Evolutionary conservation across 2,329 filamentous ascomycete species (phyloP).

Genomic region (Diplodia sapinea): DNA sequence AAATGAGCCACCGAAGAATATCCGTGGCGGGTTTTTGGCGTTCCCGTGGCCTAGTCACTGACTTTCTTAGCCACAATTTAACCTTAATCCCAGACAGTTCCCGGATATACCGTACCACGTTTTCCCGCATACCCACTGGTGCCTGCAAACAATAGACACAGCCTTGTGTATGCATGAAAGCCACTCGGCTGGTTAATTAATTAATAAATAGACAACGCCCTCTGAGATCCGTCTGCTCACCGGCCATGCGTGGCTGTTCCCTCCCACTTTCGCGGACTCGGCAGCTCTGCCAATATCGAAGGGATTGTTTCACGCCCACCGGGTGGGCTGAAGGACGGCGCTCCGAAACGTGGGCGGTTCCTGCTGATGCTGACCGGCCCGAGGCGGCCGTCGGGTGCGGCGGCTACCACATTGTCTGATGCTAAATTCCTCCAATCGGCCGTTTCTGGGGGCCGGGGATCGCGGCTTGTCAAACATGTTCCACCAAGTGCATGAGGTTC

Average conservation of each 20-base stretch:
- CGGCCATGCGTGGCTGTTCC: background rate
- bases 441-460: background rate
- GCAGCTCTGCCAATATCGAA: background rate
- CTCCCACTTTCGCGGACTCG: background rate
- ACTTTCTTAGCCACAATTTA: conserved; percentile 21
- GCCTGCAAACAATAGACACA: background rate
- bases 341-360: background rate
- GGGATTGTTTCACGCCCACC: conserved; percentile 20
- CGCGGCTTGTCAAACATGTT: conserved; percentile 11
- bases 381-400: conserved; percentile 23
- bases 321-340: conserved; percentile 15
- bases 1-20: too few relatives aligned
- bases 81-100: conserved; percentile 7
- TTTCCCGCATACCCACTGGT: conserved; percentile 3
- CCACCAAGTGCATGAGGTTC: conserved; percentile 25
- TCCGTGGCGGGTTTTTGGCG: too few relatives aligned
- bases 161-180: background rate
- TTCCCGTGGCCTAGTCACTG: background rate
- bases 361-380: conserved; percentile 5
- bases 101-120: conserved; percentile 8
- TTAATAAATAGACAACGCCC: background rate
- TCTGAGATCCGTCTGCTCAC: background rate
- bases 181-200: background rate
- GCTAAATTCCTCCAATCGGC: conserved; percentile 27
- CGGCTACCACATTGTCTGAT: conserved; percentile 1